A percentile compares a stretch with the other conserved stretches of the same genome.
phyloP scores from a whole-genome alignment of 2,329 filamentous ascomycete species.

The Fusarium clavum region DNA sequence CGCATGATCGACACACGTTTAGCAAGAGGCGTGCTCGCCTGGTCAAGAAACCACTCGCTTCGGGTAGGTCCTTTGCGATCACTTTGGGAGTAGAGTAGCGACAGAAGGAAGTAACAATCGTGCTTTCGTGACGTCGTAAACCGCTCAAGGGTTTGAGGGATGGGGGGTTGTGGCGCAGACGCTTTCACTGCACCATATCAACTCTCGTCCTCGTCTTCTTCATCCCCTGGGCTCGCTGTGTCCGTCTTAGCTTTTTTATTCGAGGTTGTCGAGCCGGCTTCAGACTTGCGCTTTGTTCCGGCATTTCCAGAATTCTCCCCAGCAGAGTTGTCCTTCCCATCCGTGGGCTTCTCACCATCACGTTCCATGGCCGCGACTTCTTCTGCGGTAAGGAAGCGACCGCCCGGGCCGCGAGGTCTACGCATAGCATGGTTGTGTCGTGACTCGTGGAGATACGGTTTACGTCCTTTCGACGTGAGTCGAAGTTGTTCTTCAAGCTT shows the following conservation, averaged over 20 bases:
- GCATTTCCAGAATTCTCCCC: constrained; percentile 47
- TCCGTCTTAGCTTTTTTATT: constrained; percentile 71
- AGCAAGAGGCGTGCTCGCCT: constrained; percentile 24
- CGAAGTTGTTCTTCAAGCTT: constrained; percentile 92
- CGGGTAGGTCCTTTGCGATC: not conserved
- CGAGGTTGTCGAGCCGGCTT: constrained; percentile 58
- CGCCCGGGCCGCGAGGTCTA: constrained; percentile 90
- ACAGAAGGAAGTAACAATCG: constrained; percentile 44
- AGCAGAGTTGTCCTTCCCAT: constrained; percentile 49
- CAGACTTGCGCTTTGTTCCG: constrained; percentile 71
- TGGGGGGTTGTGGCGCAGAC: constrained; percentile 41
- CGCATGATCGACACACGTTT: constrained; percentile 26
- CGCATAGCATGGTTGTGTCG: constrained; percentile 99
- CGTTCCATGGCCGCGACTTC: constrained; percentile 92
- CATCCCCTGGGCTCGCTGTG: constrained; percentile 50
- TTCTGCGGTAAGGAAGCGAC: constrained; percentile 94
- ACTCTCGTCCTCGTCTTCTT: constrained; percentile 60
- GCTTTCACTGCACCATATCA: constrained; percentile 44
- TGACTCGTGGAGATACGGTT: constrained; percentile 97
- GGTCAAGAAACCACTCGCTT: constrained; percentile 12
- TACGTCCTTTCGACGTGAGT: constrained; percentile 92
- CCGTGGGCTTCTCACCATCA: constrained; percentile 61
- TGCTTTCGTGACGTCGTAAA: constrained; percentile 54
- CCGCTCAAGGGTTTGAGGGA: constrained; percentile 46
- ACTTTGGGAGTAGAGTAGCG: constrained; percentile 19